Percentiles rank a stretch among this genome's conserved stretches.
These are phyloP conservation scores for Trichoderma sp. DNA, from an alignment of 2,329 filamentous ascomycete genomes.

Conservation along the genomic window DNA sequence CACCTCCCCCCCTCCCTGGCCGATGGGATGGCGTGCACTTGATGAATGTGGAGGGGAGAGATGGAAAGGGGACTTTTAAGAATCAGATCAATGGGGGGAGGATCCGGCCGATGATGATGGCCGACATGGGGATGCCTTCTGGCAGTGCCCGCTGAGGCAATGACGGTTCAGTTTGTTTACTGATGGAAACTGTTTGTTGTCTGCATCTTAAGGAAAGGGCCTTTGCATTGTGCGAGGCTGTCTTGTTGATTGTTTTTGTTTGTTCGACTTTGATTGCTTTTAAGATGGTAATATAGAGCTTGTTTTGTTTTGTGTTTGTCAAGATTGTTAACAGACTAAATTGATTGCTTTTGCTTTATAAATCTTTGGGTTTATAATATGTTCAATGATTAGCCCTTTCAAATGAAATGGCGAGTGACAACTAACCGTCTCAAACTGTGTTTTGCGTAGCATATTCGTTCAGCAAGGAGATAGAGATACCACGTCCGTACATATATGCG, in stretches of 20 bases:
- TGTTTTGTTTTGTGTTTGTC: background rate
- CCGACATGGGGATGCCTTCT: background rate
- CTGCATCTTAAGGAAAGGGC: background rate
- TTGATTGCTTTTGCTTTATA: background rate
- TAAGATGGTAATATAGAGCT: background rate
- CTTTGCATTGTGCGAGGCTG: background rate
- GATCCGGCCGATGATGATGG: slow-evolving; percentile 9
- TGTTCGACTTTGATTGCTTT: background rate
- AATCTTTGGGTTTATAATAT: background rate
- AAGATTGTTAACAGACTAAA: background rate
- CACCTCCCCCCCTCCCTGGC: slow-evolving; percentile 7
- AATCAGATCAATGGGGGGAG: slow-evolving; percentile 21
- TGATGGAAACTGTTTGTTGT: background rate
- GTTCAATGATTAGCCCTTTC: background rate
- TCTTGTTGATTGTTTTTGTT: background rate
- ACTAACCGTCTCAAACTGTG: too few relatives aligned
- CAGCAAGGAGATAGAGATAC: background rate
- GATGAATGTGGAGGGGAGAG: background rate
- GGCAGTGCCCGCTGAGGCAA: background rate
- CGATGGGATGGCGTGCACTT: slow-evolving; percentile 4
- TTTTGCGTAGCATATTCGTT: background rate
- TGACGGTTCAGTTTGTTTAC: background rate
- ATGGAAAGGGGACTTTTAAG: background rate
- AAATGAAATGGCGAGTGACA: background rate
- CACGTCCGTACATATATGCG: background rate